Evolutionary conservation across 768 basidiomycete genomes (phyloP).

Genomic region (Mycena polygramma): DNA sequence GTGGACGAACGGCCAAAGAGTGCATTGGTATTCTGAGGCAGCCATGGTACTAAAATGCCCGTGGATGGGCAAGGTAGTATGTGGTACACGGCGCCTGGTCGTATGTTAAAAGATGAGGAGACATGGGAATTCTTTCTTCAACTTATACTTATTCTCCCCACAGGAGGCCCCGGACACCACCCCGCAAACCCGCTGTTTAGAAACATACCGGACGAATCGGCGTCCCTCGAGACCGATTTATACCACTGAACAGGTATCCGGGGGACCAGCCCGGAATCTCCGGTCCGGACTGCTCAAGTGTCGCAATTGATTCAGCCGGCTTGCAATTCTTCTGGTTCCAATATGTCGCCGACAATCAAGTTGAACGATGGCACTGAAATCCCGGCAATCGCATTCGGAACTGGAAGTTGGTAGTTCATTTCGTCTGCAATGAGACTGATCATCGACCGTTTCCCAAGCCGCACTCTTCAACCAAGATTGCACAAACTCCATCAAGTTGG

Average conservation of each 20-base stretch:
- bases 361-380: conserved; percentile 68
- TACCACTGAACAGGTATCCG: neutral
- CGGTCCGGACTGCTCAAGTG: too few species aligned
- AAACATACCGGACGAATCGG: too few species aligned
- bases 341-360: conserved; percentile 30
- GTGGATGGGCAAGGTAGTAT: conserved; percentile 61
- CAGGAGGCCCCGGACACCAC: too few species aligned
- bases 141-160: too few species aligned
- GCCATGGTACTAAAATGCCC: conserved; percentile 65
- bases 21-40: conserved; percentile 72
- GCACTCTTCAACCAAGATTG: conserved; percentile 63
- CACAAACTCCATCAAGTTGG: conserved; percentile 52
- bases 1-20: conserved; percentile 74
- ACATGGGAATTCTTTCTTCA: neutral
- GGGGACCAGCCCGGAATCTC: neutral
- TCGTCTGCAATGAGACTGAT: neutral
- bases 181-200: too few species aligned
- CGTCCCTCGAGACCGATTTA: conserved; percentile 40
- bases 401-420: conserved; percentile 52
- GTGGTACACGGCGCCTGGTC: conserved; percentile 65
- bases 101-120: conserved; percentile 75
- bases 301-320: neutral
- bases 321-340: neutral
- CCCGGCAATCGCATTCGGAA: conserved; percentile 75
- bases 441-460: conserved; percentile 36